These are phyloP conservation scores for Scorias spongiosa DNA, from an alignment of 2,329 filamentous ascomycete genomes.

Conservation along the genomic window DNA sequence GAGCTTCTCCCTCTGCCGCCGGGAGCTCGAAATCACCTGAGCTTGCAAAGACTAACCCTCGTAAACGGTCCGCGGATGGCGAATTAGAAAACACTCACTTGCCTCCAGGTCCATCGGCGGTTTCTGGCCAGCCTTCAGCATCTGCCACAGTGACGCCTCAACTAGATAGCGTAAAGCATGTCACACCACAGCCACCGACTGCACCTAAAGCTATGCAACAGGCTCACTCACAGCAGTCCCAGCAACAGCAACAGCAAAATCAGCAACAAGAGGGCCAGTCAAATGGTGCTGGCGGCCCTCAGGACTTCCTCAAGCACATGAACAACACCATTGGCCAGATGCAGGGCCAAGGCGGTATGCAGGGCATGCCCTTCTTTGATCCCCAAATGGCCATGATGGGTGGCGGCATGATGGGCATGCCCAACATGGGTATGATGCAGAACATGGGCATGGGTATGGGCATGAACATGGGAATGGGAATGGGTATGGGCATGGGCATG, in stretches of 20 bases:
- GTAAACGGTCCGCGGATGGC: conserved; percentile 69
- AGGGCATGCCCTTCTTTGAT: conserved; percentile 12
- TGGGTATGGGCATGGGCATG: conserved; percentile 4
- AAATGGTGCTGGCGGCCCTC: conserved; percentile 4
- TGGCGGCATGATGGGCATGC: conserved; percentile 28
- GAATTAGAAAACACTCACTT: conserved; percentile 32
- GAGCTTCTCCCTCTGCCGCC: conserved; percentile 10
- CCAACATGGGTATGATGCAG: conserved; percentile 21
- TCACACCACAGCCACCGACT: conserved; percentile 9
- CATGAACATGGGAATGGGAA: conserved; percentile 19
- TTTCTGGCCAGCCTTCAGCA: conserved; percentile 21
- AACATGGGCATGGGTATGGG: conserved; percentile 22
- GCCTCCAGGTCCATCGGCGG: conserved; percentile 28
- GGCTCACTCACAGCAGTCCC: neutral
- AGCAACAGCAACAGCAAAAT: conserved; percentile 5
- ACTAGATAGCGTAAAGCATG: conserved; percentile 4
- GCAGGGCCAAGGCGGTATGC: conserved; percentile 13
- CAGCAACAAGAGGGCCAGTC: neutral
- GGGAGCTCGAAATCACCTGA: conserved; percentile 18
- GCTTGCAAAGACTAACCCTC: conserved; percentile 30
- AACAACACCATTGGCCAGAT: conserved; percentile 24
- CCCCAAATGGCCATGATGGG: conserved; percentile 14
- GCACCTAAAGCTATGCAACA: conserved; percentile 11
- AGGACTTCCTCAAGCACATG: conserved; percentile 31
- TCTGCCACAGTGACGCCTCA: conserved; percentile 43